Percentiles rank a stretch among this genome's conserved stretches.
These are phyloP conservation scores for Beauveria bassiana DNA, from an alignment of 2,329 filamentous ascomycete genomes.

Conservation along the genomic window DNA sequence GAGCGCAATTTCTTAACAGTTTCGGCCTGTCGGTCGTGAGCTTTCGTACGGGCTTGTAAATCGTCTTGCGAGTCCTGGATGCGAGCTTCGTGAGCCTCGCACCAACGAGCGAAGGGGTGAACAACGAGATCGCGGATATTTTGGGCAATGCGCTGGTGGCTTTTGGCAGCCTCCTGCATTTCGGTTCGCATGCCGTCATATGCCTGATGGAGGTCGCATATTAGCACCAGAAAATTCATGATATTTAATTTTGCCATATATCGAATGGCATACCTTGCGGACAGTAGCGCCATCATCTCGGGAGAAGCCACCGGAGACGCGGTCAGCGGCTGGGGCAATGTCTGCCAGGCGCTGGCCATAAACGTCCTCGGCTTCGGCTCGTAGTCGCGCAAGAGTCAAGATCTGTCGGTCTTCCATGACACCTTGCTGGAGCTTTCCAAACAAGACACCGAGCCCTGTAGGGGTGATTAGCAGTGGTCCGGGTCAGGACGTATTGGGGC, in stretches of 20 bases:
- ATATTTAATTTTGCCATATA: too few species aligned
- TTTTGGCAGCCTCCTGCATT: slow-evolving; percentile 85
- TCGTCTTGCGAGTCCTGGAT: slow-evolving; percentile 94
- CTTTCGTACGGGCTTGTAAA: slow-evolving; percentile 81
- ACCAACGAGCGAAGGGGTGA: slow-evolving; percentile 90
- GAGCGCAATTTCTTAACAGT: slow-evolving; percentile 85
- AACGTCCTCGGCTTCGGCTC: slow-evolving; percentile 87
- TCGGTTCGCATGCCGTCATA: slow-evolving; percentile 89
- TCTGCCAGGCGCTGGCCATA: slow-evolving; percentile 77
- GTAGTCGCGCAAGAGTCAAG: slow-evolving; percentile 82
- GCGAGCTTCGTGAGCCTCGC: slow-evolving; percentile 84
- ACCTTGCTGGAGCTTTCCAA: slow-evolving; percentile 93
- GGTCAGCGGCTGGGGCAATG: slow-evolving; percentile 76
- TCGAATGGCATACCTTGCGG: slow-evolving; percentile 61
- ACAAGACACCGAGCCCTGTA: slow-evolving; percentile 79
- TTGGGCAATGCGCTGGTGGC: slow-evolving; percentile 90
- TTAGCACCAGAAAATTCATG: slow-evolving; percentile 12
- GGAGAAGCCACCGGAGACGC: slow-evolving; percentile 72
- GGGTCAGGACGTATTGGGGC: background rate
- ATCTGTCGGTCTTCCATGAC: slow-evolving; percentile 93
- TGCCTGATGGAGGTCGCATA: slow-evolving; percentile 46
- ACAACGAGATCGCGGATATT: slow-evolving; percentile 96
- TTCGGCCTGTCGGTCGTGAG: slow-evolving; percentile 87
- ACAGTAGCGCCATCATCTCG: slow-evolving; percentile 94
- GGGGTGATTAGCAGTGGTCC: slow-evolving; percentile 11